phyloP scores from a whole-genome alignment of 169 alveolate species.

The Plasmodium berghei region DNA sequence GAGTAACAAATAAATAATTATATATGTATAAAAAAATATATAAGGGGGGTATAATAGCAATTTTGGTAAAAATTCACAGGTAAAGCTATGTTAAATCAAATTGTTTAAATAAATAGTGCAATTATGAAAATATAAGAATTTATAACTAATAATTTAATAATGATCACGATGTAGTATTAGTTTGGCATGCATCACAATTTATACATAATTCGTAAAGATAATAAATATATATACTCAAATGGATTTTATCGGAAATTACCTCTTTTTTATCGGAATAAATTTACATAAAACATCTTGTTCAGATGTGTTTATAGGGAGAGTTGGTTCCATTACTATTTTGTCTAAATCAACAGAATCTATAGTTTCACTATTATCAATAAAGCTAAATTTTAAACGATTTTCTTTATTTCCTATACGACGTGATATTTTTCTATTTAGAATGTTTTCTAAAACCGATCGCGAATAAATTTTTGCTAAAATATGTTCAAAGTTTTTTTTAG shows the following conservation, averaged over 20 bases:
- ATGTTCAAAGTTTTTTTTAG: conserved; percentile 15
- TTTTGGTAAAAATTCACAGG: no score
- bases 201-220: no score
- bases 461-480: conserved; percentile 51
- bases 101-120: background rate
- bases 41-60: no score
- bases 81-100: no score
- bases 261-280: conserved; percentile 62
- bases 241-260: conserved; percentile 2
- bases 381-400: conserved; percentile 9
- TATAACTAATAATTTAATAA: no score
- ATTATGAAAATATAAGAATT: background rate
- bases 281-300: conserved; percentile 42
- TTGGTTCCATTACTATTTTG: background rate
- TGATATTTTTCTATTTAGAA: conserved; percentile 11
- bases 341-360: background rate
- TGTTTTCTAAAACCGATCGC: conserved; percentile 34
- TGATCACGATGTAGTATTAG: no score
- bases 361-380: conserved; percentile 10
- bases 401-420: background rate
- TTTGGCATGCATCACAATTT: no score
- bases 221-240: no score
- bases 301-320: background rate
- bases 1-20: background rate
- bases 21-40: no score